These are phyloP conservation scores for Nakazawaea laoshanensis DNA, from an alignment of 805 yeast genomes.

Conservation along the genomic window DNA sequence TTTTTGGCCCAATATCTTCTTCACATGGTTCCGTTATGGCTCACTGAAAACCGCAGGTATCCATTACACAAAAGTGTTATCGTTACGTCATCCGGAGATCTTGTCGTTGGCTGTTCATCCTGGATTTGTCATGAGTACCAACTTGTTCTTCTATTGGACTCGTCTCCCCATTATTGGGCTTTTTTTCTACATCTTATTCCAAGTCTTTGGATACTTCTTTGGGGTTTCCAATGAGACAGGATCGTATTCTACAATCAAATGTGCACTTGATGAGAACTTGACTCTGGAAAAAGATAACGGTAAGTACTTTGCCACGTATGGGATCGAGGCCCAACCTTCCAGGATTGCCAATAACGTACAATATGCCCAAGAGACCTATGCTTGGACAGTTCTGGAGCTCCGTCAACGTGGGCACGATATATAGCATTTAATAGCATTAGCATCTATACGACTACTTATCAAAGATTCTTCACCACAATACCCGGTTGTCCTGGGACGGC, in stretches of 20 bases:
- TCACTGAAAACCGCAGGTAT: conserved; percentile 72
- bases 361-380: conserved; percentile 66
- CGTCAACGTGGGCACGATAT: conserved; percentile 37
- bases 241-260: conserved; percentile 51
- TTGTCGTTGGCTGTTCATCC: conserved; percentile 68
- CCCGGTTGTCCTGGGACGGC: conserved; percentile 96
- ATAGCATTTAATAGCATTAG: conserved; percentile 4
- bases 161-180: conserved; percentile 71
- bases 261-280: conserved; percentile 48
- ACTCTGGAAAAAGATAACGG: conserved; percentile 55
- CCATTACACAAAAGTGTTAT: conserved; percentile 58
- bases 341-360: conserved; percentile 47
- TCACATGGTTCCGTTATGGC: conserved; percentile 74
- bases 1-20: conserved; percentile 54
- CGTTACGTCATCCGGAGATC: conserved; percentile 59
- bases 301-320: conserved; percentile 56
- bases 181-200: conserved; percentile 63
- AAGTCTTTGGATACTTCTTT: conserved; percentile 55
- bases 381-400: conserved; percentile 64
- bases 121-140: conserved; percentile 80
- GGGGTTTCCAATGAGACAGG: conserved; percentile 74
- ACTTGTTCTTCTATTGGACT: conserved; percentile 69
- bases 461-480: conserved; percentile 63
- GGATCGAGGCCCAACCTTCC: conserved; percentile 48
- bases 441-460: background rate